phyloP scores from a whole-genome alignment of 1,284 basidiomycete species.

The Xanthoconium separans region DNA sequence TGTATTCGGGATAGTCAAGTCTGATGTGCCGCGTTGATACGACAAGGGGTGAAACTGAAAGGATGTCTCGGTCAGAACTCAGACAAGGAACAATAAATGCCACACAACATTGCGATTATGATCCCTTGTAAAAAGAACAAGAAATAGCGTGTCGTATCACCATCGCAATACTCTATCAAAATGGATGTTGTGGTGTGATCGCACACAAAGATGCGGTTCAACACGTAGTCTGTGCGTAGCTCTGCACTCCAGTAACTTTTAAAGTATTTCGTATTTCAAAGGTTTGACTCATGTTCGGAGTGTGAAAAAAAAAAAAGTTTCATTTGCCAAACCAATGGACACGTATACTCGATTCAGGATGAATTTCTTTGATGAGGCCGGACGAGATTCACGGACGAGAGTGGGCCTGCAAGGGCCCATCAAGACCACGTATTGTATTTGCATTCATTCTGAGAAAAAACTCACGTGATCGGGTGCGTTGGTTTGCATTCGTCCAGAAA shows the following conservation, averaged over 20 bases:
- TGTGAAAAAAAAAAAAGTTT: slow-evolving; percentile 20
- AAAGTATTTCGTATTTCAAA: not conserved
- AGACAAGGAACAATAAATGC: slow-evolving; percentile 8
- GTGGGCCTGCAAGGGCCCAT: slow-evolving; percentile 17
- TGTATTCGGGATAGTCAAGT: slow-evolving; percentile 6
- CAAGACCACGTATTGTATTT: slow-evolving; percentile 20
- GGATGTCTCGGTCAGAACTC: slow-evolving; percentile 10
- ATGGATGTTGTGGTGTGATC: slow-evolving; percentile 10
- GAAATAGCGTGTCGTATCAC: slow-evolving; percentile 7
- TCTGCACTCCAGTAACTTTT: not conserved
- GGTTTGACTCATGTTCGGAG: not conserved
- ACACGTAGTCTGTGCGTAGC: slow-evolving; percentile 19
- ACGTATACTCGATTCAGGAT: not conserved
- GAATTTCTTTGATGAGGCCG: not conserved
- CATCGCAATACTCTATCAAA: slow-evolving; percentile 8
- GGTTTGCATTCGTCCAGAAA: slow-evolving; percentile 9
- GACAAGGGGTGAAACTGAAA: not conserved
- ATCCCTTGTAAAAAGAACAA: slow-evolving; percentile 2
- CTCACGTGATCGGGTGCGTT: slow-evolving; percentile 8
- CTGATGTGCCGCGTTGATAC: not conserved
- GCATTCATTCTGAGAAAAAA: slow-evolving; percentile 18
- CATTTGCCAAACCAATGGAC: not conserved
- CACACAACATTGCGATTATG: not conserved
- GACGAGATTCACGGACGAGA: slow-evolving; percentile 23
- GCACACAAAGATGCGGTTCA: not conserved